A percentile compares a stretch with the other conserved stretches of the same genome.
phyloP scores from a whole-genome alignment of 78 protist species.

The Chrysochromulina parva region DNA sequence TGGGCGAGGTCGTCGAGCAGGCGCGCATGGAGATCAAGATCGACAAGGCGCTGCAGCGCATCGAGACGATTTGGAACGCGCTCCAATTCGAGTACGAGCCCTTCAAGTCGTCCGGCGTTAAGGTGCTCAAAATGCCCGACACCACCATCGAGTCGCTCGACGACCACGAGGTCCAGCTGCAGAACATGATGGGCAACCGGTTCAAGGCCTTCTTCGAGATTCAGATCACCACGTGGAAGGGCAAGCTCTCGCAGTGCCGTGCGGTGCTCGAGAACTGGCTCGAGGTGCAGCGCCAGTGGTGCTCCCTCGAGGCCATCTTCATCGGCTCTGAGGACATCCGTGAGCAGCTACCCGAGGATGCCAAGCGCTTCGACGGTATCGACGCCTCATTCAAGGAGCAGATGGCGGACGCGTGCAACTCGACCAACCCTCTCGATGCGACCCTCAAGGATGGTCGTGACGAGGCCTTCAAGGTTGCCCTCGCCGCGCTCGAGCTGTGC shows the following conservation, averaged over 20 bases:
- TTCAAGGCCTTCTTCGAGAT: conserved; percentile 32
- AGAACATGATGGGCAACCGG: conserved; percentile 50
- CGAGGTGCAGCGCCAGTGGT: conserved; percentile 83
- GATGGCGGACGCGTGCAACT: conserved; percentile 44
- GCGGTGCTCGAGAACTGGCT: conserved; percentile 61
- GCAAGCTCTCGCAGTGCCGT: conserved; percentile 59
- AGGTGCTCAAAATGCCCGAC: conserved; percentile 22
- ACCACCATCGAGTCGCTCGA: conserved; percentile 40
- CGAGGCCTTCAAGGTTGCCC: conserved; percentile 39
- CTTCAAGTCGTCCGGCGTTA: conserved; percentile 30
- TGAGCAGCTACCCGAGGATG: conserved; percentile 84
- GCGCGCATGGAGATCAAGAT: conserved; percentile 44
- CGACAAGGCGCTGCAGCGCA: conserved; percentile 42
- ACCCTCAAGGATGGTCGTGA: conserved; percentile 50
- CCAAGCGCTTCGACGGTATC: conserved; percentile 74
- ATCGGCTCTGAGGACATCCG: conserved; percentile 86
- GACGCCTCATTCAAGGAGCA: conserved; percentile 59
- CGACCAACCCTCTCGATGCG: conserved; percentile 57
- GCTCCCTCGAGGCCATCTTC: conserved; percentile 78
- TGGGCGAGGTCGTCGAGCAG: conserved; percentile 24
- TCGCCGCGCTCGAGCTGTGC: conserved; percentile 55
- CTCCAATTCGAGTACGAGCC: conserved; percentile 23
- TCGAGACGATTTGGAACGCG: conserved; percentile 16
- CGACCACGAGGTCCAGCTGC: conserved; percentile 59
- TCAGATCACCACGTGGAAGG: conserved; percentile 76